Evolutionary conservation across 2,329 filamentous ascomycete genomes (phyloP).

Genomic region (Pseudogymnoascus verrucosus): DNA sequence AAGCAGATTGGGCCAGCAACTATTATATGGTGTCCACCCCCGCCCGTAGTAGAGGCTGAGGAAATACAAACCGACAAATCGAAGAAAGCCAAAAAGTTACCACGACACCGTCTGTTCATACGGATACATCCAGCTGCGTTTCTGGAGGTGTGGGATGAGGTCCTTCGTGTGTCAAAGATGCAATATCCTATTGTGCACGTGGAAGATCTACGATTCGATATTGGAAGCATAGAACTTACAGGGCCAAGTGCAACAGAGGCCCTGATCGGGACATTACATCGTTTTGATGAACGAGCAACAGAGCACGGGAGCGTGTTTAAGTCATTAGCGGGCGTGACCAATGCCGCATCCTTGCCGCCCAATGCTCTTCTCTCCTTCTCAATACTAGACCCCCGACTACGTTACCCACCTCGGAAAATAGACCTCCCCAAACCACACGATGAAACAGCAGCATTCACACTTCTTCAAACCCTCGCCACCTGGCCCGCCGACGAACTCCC

Average conservation of each 20-base stretch:
- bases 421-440: slow-evolving; percentile 32
- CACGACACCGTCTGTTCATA: slow-evolving; percentile 48
- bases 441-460: slow-evolving; percentile 28
- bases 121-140: slow-evolving; percentile 78
- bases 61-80: slow-evolving; percentile 18
- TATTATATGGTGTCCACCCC: slow-evolving; percentile 61
- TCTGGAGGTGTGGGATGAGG: slow-evolving; percentile 53
- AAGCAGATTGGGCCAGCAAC: slow-evolving; percentile 64
- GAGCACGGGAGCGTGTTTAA: slow-evolving; percentile 42
- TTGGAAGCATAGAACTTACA: slow-evolving; percentile 62
- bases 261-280: slow-evolving; percentile 59
- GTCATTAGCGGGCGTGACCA: slow-evolving; percentile 51
- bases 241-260: slow-evolving; percentile 75
- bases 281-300: slow-evolving; percentile 34
- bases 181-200: slow-evolving; percentile 54
- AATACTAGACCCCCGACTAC: slow-evolving; percentile 70
- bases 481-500: slow-evolving; percentile 58
- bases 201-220: slow-evolving; percentile 62
- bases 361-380: slow-evolving; percentile 66
- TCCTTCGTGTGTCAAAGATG: slow-evolving; percentile 49
- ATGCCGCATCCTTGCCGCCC: slow-evolving; percentile 60
- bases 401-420: slow-evolving; percentile 60
- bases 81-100: slow-evolving; percentile 33
- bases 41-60: slow-evolving; percentile 17
- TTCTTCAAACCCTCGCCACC: slow-evolving; percentile 53